These are phyloP conservation scores for Globisporangium paroecandrum DNA, from an alignment of 352 stramenopile genomes.

Conservation along the genomic window DNA sequence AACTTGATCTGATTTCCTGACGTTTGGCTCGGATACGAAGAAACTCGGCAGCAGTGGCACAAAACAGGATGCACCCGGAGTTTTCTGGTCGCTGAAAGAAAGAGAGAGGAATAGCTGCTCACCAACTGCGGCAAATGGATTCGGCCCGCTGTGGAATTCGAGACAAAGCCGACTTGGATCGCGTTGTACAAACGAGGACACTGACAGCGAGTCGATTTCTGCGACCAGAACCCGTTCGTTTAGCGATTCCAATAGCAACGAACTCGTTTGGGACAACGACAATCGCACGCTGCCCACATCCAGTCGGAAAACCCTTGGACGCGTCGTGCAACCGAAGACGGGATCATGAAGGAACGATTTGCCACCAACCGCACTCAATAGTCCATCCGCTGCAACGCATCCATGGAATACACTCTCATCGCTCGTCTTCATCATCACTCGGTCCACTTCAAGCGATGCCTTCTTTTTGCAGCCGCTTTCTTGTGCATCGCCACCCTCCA, in stretches of 20 bases:
- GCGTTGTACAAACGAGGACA: slow-evolving; percentile 5
- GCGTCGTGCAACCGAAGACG: neutral
- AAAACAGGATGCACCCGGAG: slow-evolving; percentile 1
- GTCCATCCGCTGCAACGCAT: slow-evolving; percentile 1
- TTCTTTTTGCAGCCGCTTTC: neutral
- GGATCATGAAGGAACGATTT: slow-evolving; percentile 1
- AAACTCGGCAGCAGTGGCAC: slow-evolving; percentile 8
- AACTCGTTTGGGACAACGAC: slow-evolving; percentile 22
- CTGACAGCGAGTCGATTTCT: slow-evolving; percentile 10
- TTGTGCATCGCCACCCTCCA: neutral
- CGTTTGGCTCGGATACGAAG: neutral
- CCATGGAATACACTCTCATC: slow-evolving; percentile 4
- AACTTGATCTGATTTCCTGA: neutral
- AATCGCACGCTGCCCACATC: slow-evolving; percentile 25
- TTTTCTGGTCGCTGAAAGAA: slow-evolving; percentile 8
- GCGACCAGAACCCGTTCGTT: slow-evolving; percentile 26
- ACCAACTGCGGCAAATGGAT: neutral
- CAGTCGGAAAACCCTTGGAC: slow-evolving; percentile 24
- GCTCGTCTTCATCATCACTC: neutral
- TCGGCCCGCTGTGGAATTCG: slow-evolving; percentile 13
- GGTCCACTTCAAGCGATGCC: neutral
- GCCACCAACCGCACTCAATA: neutral
- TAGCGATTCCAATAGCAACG: slow-evolving; percentile 21
- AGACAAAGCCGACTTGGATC: neutral
- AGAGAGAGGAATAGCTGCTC: slow-evolving; percentile 11